A percentile compares a stretch with the other conserved stretches of the same genome.
Conservation (phyloP, 768 basidiomycete genomes). For the Termitomyces heimii region DNA sequence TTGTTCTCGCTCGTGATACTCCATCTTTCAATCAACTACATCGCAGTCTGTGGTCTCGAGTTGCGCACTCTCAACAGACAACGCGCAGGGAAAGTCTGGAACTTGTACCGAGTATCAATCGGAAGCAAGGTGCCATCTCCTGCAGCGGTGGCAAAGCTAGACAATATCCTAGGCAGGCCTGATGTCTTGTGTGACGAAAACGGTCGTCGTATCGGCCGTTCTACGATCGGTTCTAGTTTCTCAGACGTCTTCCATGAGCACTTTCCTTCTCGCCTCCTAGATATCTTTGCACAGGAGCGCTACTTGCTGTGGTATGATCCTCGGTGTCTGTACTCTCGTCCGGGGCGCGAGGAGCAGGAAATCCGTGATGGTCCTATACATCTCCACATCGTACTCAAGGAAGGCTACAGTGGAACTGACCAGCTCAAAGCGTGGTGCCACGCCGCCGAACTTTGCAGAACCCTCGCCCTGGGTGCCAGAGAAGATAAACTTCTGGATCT, state of each 20-base stretch:
- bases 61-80: constrained; percentile 58
- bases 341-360: constrained; percentile 5
- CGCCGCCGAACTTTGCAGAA: constrained; percentile 30
- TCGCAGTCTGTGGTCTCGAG: constrained; percentile 52
- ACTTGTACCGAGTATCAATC: constrained; percentile 24
- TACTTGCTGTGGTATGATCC: constrained; percentile 52
- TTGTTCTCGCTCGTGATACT: constrained; percentile 45
- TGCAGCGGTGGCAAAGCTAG: constrained; percentile 30
- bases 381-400: constrained; percentile 44
- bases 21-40: constrained; percentile 55
- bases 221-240: constrained; percentile 45
- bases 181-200: constrained; percentile 32
- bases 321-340: constrained; percentile 13
- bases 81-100: constrained; percentile 50
- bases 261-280: constrained; percentile 25
- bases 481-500: constrained; percentile 3
- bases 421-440: constrained; percentile 54
- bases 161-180: constrained; percentile 38
- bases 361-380: constrained; percentile 18
- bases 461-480: neutral
- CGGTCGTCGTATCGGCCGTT: constrained; percentile 33
- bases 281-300: constrained; percentile 35
- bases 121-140: constrained; percentile 24
- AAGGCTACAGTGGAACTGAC: constrained; percentile 39
- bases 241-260: constrained; percentile 23